Evolutionary conservation across 805 yeast species (phyloP).

Genomic region (Metschnikowia amazonensis): DNA sequence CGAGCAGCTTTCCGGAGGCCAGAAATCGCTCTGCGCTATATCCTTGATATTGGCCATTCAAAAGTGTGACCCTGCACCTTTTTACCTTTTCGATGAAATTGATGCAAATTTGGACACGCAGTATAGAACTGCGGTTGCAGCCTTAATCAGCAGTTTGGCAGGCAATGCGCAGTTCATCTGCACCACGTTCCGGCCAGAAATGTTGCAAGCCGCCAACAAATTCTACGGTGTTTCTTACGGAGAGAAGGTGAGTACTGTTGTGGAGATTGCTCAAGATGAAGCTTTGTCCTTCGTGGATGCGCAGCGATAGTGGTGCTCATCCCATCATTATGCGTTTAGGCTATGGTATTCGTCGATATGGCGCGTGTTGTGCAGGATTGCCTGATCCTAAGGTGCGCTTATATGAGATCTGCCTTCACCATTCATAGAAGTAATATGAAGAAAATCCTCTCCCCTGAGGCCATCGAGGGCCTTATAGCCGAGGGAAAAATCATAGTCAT

Average conservation of each 20-base stretch:
- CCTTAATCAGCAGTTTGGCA: conserved; percentile 63
- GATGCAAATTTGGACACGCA: conserved; percentile 95
- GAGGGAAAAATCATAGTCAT: conserved; percentile 70
- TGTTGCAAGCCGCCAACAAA: conserved; percentile 80
- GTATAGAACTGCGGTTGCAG: conserved; percentile 83
- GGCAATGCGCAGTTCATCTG: conserved; percentile 83
- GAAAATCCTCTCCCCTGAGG: conserved; percentile 21
- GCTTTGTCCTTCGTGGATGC: conserved; percentile 86
- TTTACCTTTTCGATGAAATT: conserved; percentile 91
- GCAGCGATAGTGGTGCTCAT: conserved; percentile 27
- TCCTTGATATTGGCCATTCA: conserved; percentile 92
- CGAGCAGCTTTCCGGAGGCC: conserved; percentile 95
- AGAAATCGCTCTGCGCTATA: conserved; percentile 93
- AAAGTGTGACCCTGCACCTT: conserved; percentile 94
- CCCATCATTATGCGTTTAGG: neutral
- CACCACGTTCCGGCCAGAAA: conserved; percentile 92
- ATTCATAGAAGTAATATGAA: conserved; percentile 2
- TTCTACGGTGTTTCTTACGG: conserved; percentile 85
- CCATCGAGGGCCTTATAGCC: conserved; percentile 58
- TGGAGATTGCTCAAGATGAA: conserved; percentile 63
- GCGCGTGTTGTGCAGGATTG: neutral
- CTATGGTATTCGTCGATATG: neutral
- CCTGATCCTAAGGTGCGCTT: conserved; percentile 1
- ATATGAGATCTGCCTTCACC: neutral
- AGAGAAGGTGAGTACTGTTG: conserved; percentile 75